phyloP scores from a whole-genome alignment of 768 basidiomycete genomes.

The Rhizopogon vesiculosus region DNA sequence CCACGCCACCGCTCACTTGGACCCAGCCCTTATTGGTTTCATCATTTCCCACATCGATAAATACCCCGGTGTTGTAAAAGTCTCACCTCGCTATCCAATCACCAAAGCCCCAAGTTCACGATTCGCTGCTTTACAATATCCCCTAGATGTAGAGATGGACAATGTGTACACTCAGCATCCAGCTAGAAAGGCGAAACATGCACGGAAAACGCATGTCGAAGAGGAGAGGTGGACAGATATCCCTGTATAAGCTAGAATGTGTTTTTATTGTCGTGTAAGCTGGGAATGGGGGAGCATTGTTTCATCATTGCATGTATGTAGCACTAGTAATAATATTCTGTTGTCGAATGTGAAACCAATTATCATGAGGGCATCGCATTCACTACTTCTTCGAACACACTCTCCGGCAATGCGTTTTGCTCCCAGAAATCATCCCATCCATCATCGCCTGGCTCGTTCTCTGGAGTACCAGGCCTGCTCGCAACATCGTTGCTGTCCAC shows the following conservation, averaged over 20 bases:
- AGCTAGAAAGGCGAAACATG: slow-evolving; percentile 8
- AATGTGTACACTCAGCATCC: slow-evolving; percentile 12
- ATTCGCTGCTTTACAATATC: slow-evolving; percentile 16
- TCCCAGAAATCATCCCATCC: slow-evolving; percentile 49
- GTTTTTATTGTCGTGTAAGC: neutral
- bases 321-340: neutral
- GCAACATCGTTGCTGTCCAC: slow-evolving; percentile 20
- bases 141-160: slow-evolving; percentile 12
- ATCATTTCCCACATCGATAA: slow-evolving; percentile 24
- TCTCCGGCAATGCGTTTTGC: slow-evolving; percentile 36
- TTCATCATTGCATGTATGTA: slow-evolving; percentile 4
- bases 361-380: neutral
- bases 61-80: slow-evolving; percentile 18
- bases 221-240: slow-evolving; percentile 18
- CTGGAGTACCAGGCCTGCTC: slow-evolving; percentile 16
- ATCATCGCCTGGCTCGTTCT: slow-evolving; percentile 28
- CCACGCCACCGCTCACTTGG: neutral
- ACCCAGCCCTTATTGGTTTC: slow-evolving; percentile 16
- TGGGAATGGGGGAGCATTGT: slow-evolving; percentile 2
- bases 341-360: neutral
- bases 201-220: neutral
- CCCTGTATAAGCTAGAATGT: slow-evolving; percentile 2
- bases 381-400: slow-evolving; percentile 13
- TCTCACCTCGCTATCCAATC: slow-evolving; percentile 18
- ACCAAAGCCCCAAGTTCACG: slow-evolving; percentile 29